These are phyloP conservation scores for Citrus sinensis DNA, from an alignment of 345 rosid genomes.

Conservation along the genomic window DVS_A1.0 CM039164.1:5610501-5611000, in stretches of 20 bases:
- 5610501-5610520: neutral
- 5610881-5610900: slow-evolving; percentile 10
- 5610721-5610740: neutral
- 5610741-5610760: neutral
- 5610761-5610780: neutral
- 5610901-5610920: neutral
- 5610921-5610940: too few relatives aligned
- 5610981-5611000: too few relatives aligned
- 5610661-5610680: slow-evolving; percentile 19
- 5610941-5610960: too few relatives aligned
- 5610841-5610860: slow-evolving; percentile 16
- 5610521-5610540: slow-evolving; percentile 8
- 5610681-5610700: slow-evolving; percentile 14
- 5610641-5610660: neutral
- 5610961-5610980: too few relatives aligned
- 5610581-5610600: slow-evolving; percentile 18
- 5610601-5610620: neutral
- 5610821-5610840: neutral
- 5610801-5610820: slow-evolving; percentile 10
- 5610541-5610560: slow-evolving; percentile 10
- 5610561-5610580: slow-evolving; percentile 4
- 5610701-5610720: neutral
- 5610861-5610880: slow-evolving; percentile 26
- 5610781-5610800: neutral
- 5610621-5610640: neutral